A percentile compares a stretch with the other conserved stretches of the same genome.
phyloP scores from a whole-genome alignment of 768 basidiomycete species.

The Termitomyces bulborhizus region DNA sequence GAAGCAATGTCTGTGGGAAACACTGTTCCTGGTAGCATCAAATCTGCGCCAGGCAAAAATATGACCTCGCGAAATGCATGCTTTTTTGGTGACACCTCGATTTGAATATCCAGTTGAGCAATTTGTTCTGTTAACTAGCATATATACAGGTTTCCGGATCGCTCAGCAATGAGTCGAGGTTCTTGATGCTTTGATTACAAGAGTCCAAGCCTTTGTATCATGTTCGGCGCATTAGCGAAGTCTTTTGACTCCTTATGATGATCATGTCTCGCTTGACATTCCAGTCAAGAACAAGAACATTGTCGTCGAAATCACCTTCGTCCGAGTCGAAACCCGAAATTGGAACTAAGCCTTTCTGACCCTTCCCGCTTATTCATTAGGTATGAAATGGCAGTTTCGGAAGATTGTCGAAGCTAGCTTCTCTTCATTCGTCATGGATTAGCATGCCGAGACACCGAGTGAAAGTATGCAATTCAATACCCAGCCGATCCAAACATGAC shows the following conservation, averaged over 20 bases:
- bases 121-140: neutral
- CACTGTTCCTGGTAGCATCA: neutral
- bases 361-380: neutral
- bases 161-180: neutral
- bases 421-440: neutral
- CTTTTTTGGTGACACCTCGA: neutral
- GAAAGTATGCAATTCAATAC: neutral
- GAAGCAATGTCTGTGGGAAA: slow-evolving; percentile 2
- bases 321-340: no score
- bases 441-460: neutral
- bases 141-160: no score
- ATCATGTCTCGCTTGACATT: neutral
- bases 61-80: neutral
- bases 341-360: neutral
- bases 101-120: neutral
- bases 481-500: neutral
- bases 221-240: neutral
- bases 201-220: no score
- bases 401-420: neutral
- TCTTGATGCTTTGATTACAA: neutral
- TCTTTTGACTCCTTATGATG: neutral
- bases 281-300: neutral
- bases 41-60: neutral
- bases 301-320: no score
- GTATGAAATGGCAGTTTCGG: neutral